Evolutionary conservation across 352 stramenopile species (phyloP).

Genomic region (Pythium chondricola): DNA sequence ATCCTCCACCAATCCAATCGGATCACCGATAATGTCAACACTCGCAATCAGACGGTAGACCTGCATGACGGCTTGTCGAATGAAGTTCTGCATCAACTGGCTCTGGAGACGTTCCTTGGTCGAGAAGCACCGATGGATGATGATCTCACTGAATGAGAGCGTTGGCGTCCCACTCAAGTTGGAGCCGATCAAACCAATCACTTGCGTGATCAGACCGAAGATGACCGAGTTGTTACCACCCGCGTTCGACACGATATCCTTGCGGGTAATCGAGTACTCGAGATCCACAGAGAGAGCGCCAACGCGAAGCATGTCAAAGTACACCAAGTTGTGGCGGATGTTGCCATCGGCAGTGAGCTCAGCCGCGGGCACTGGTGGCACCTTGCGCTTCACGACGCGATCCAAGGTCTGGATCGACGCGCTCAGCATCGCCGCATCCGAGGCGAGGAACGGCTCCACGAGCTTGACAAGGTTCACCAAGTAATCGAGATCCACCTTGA

Average conservation of each 20-base stretch:
- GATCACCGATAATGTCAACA: conserved; percentile 83
- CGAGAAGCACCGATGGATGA: conserved; percentile 78
- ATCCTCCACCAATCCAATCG: conserved; percentile 83
- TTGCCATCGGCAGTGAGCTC: conserved; percentile 55
- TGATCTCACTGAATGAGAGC: conserved; percentile 81
- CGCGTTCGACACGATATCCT: conserved; percentile 71
- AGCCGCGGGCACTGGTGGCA: conserved; percentile 51
- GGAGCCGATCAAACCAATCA: conserved; percentile 77
- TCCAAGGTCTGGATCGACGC: conserved; percentile 58
- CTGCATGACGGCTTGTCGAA: conserved; percentile 76
- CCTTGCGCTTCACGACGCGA: conserved; percentile 44
- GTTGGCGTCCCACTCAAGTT: conserved; percentile 80
- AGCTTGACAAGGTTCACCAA: conserved; percentile 77
- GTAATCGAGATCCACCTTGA: conserved; percentile 86
- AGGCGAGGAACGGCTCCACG: conserved; percentile 72
- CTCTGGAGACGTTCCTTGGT: conserved; percentile 73
- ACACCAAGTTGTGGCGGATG: conserved; percentile 72
- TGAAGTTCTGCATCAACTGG: conserved; percentile 79
- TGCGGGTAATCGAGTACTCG: conserved; percentile 81
- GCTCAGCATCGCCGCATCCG: conserved; percentile 51
- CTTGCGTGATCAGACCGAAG: conserved; percentile 70
- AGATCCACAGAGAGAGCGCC: conserved; percentile 65
- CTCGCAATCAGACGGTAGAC: conserved; percentile 80
- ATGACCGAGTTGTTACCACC: conserved; percentile 62
- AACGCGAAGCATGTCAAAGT: conserved; percentile 78